Evolutionary conservation across 2,329 filamentous ascomycete genomes (phyloP).

Genomic region (Teratosphaeria gauchensis): DNA sequence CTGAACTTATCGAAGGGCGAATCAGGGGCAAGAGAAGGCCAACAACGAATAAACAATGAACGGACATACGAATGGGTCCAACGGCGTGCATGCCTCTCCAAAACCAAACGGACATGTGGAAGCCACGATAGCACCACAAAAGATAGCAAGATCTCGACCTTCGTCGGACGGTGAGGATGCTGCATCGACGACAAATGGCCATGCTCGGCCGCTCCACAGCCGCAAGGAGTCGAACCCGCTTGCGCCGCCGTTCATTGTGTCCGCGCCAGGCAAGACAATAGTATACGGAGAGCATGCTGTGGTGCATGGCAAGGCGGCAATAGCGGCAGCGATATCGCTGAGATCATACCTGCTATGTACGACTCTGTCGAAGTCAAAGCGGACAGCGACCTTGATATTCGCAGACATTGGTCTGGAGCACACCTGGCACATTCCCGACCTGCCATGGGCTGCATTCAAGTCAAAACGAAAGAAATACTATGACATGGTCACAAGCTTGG

Average conservation of each 20-base stretch:
- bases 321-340: conserved; percentile 88
- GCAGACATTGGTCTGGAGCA: conserved; percentile 83
- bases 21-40: background rate
- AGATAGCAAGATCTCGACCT: background rate
- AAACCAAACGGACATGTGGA: background rate
- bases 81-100: background rate
- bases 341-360: conserved; percentile 95
- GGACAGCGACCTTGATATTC: conserved; percentile 80
- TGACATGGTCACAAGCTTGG: conserved; percentile 67
- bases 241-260: conserved; percentile 94
- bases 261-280: conserved; percentile 94
- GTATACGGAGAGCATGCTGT: conserved; percentile 97
- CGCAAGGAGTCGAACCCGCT: conserved; percentile 39
- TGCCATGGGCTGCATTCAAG: conserved; percentile 79
- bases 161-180: no score
- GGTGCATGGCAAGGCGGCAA: conserved; percentile 92
- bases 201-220: background rate
- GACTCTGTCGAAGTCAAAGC: conserved; percentile 81
- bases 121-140: background rate
- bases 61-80: background rate
- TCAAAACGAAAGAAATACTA: conserved; percentile 81
- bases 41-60: background rate
- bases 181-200: background rate
- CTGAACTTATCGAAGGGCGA: background rate
- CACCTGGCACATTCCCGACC: conserved; percentile 84